Conservation (phyloP, 805 yeast species). For the Candida xiaguanensis region DNA sequence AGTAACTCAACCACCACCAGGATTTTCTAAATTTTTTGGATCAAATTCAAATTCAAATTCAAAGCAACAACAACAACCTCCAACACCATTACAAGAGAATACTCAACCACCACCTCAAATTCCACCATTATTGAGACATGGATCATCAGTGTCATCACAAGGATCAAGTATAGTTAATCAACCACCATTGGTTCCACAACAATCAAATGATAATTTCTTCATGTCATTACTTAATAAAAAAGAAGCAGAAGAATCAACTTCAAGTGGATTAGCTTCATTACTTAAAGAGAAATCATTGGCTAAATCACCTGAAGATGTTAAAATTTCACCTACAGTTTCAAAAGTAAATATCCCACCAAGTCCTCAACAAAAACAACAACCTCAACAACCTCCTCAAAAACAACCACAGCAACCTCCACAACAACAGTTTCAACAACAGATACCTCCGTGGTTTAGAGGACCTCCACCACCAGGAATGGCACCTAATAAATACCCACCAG, state of each 20-base stretch:
- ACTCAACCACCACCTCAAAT: constrained; percentile 1
- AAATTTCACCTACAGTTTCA: constrained; percentile 1
- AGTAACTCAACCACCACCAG: constrained; percentile 9
- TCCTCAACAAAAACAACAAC: constrained; percentile 6
- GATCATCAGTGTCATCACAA: constrained; percentile 5
- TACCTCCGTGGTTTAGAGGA: constrained; percentile 25
- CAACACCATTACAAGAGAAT: background rate
- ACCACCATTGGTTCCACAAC: constrained; percentile 13
- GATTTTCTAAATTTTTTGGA: constrained; percentile 10
- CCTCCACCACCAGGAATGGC: constrained; percentile 10
- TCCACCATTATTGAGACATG: constrained; percentile 3
- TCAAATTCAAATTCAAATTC: background rate
- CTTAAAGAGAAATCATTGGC: constrained; percentile 2
- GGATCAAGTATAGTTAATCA: constrained; percentile 10
- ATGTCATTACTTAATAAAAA: constrained; percentile 43
- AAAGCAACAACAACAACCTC: background rate
- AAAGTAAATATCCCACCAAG: background rate
- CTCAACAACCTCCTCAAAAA: constrained; percentile 1
- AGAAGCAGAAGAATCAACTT: constrained; percentile 5
- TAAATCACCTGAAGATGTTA: background rate
- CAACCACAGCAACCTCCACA: constrained; percentile 7
- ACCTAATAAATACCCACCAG: constrained; percentile 12
- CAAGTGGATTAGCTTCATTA: constrained; percentile 6
- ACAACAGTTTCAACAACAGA: constrained; percentile 11
- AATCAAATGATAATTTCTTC: constrained; percentile 42